Conservation (phyloP, 2,329 filamentous ascomycete species). For the Alternaria alternata region DNA sequence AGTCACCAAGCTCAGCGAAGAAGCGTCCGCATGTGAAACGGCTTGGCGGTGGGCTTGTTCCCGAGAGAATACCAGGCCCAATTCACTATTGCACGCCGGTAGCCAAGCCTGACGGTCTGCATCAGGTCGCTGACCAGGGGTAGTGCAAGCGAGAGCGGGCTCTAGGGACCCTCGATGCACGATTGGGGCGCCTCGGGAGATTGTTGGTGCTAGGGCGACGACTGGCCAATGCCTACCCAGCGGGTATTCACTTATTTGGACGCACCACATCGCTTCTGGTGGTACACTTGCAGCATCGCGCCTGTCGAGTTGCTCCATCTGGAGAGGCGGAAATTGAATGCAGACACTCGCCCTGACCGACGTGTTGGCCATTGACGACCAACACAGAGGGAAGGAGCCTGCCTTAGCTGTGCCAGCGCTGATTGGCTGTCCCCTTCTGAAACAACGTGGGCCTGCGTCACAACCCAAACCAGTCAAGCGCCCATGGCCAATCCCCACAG, state of each 20-base stretch:
- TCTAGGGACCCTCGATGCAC: slow-evolving; percentile 13
- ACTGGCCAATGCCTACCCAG: not conserved
- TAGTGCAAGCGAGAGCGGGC: slow-evolving; percentile 3
- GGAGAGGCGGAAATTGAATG: slow-evolving; percentile 16
- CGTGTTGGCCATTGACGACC: not conserved
- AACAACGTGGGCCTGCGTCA: slow-evolving; percentile 25
- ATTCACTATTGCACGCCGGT: slow-evolving; percentile 31
- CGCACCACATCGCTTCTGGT: not conserved
- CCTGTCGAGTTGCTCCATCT: slow-evolving; percentile 7
- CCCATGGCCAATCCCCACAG: slow-evolving; percentile 17
- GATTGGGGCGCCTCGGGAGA: slow-evolving; percentile 30
- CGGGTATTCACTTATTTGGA: not conserved
- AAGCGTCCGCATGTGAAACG: slow-evolving; percentile 47
- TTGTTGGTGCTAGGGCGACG: slow-evolving; percentile 18
- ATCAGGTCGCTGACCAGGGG: slow-evolving; percentile 2
- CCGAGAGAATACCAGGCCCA: slow-evolving; percentile 36
- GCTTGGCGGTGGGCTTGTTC: slow-evolving; percentile 43
- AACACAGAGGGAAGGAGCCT: slow-evolving; percentile 14
- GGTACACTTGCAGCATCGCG: slow-evolving; percentile 8
- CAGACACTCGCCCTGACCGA: slow-evolving; percentile 15
- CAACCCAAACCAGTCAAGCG: slow-evolving; percentile 21
- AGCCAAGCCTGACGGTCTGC: slow-evolving; percentile 25
- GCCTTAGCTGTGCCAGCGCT: slow-evolving; percentile 13
- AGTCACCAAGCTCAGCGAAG: slow-evolving; percentile 46
- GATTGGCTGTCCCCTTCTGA: slow-evolving; percentile 29